Evolutionary conservation across 1,284 basidiomycete genomes (phyloP), one percentile per base, ranked within the genome.

Genomic region (Veloboletus limbatus): DNA sequence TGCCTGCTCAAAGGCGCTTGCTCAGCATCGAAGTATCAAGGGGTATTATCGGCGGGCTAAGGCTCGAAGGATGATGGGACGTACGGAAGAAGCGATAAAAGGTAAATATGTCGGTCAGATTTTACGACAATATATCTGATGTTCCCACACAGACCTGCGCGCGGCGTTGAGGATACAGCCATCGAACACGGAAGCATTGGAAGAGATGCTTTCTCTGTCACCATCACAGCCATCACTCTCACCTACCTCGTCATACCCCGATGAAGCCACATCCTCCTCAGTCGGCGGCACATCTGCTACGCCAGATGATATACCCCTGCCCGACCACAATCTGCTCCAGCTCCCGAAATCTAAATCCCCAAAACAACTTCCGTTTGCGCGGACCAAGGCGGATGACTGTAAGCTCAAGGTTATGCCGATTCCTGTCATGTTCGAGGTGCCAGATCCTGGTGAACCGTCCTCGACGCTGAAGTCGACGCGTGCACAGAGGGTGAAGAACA

Each of bases 11-110:
- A 68, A 72, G 48, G 80, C 82, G 2, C 68, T 86, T 9, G 55
- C 67, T 25, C 82, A 85, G 52, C 83, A 86, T 52, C 70, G 71
- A 32, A 84, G 79, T 47, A 75, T 77, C 34, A 86, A 86, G 56
- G 83, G 80, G 1, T 74, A 81, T 48, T 86, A 75, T 62, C 74
- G 83, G 21, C 76, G 83, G 25, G 81, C 81, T 3, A 79, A 78
- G 38, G 81, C 83, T 1, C 69, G 79, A 30, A 75, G 72, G 53
- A 82, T 82, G 73, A 71, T 80, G 41, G 74, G 73, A 4, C 70
- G 69, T 31, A 63, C 66, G 3, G 72, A 78, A n/a, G 82, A 81
- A n/a, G 83, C 83, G 1, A 72, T 78, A 18, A 74, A 75, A 70
- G 82, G 82, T 79, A 51, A 21, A 54, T 43, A 3, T 34, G 14